Conservation (phyloP, 495 filamentous ascomycete genomes). For the Hypomontagnella submonticulosa region DNA sequence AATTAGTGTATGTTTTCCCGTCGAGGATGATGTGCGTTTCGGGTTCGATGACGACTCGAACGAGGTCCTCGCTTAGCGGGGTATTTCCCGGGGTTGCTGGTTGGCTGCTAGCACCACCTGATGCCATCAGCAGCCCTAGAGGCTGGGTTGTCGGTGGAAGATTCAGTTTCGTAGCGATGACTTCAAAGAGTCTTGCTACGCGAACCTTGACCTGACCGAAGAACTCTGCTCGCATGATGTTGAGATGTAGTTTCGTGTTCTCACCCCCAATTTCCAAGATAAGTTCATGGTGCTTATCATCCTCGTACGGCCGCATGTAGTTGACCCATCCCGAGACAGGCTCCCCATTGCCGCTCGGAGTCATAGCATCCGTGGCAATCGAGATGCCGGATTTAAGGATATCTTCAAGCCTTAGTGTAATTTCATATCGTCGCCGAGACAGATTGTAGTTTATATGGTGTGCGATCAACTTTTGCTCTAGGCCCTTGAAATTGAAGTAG, state of each 20-base stretch:
- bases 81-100: conserved; percentile 76
- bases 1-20: conserved; percentile 60
- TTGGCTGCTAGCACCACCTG: conserved; percentile 61
- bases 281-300: conserved; percentile 76
- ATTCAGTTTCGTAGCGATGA: conserved; percentile 83
- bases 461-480: conserved; percentile 88
- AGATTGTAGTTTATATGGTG: conserved; percentile 83
- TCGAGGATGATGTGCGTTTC: conserved; percentile 81
- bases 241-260: conserved; percentile 70
- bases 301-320: conserved; percentile 85
- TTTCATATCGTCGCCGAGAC: conserved; percentile 73
- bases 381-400: conserved; percentile 85
- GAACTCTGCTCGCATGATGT: conserved; percentile 71
- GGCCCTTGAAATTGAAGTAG: conserved; percentile 90
- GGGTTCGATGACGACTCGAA: conserved; percentile 71
- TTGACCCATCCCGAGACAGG: conserved; percentile 69
- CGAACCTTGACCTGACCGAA: conserved; percentile 72
- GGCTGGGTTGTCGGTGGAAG: conserved; percentile 71
- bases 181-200: conserved; percentile 78
- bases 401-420: conserved; percentile 83
- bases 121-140: conserved; percentile 73
- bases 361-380: conserved; percentile 61
- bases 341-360: conserved; percentile 39
- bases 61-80: conserved; percentile 73
- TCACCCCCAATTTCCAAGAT: conserved; percentile 83